Conservation (phyloP, 352 stramenopile genomes). For the Pythium chondricola region DNA sequence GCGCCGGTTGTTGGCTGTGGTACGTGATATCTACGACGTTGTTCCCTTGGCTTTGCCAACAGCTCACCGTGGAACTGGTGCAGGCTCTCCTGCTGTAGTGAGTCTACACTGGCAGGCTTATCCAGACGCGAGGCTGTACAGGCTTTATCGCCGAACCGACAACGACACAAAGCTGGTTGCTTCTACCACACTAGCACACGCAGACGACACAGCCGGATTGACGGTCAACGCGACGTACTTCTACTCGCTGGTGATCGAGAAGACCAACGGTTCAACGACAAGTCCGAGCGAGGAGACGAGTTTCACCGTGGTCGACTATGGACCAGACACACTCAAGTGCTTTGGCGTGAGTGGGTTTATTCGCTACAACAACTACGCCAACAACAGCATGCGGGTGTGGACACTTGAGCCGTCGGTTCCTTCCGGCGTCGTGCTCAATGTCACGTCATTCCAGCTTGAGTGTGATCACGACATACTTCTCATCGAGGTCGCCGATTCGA, state of each 20-base stretch:
- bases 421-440: slow-evolving; percentile 26
- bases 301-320: slow-evolving; percentile 12
- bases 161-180: slow-evolving; percentile 19
- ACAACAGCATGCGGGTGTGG: slow-evolving; percentile 31
- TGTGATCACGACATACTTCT: slow-evolving; percentile 45
- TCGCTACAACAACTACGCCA: slow-evolving; percentile 28
- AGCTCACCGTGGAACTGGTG: too few species aligned
- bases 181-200: slow-evolving; percentile 21
- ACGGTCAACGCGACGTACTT: slow-evolving; percentile 27
- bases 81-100: slow-evolving; percentile 3
- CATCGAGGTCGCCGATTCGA: slow-evolving; percentile 17
- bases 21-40: too few species aligned
- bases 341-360: slow-evolving; percentile 12
- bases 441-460: slow-evolving; percentile 49
- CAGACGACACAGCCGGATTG: slow-evolving; percentile 28
- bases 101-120: slow-evolving; percentile 3
- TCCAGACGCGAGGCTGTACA: slow-evolving; percentile 17
- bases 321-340: slow-evolving; percentile 8
- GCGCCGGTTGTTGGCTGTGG: slow-evolving; percentile 42
- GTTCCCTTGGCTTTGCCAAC: too few species aligned
- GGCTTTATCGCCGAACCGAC: slow-evolving; percentile 23
- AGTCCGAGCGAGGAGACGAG: slow-evolving; percentile 26
- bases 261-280: slow-evolving; percentile 15
- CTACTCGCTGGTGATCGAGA: slow-evolving; percentile 28
- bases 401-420: slow-evolving; percentile 24